A percentile compares a stretch with the other conserved stretches of the same genome.
Evolutionary conservation across 163 green algal genomes (phyloP).

Genomic region (Trebouxia gelatinosa): DNA sequence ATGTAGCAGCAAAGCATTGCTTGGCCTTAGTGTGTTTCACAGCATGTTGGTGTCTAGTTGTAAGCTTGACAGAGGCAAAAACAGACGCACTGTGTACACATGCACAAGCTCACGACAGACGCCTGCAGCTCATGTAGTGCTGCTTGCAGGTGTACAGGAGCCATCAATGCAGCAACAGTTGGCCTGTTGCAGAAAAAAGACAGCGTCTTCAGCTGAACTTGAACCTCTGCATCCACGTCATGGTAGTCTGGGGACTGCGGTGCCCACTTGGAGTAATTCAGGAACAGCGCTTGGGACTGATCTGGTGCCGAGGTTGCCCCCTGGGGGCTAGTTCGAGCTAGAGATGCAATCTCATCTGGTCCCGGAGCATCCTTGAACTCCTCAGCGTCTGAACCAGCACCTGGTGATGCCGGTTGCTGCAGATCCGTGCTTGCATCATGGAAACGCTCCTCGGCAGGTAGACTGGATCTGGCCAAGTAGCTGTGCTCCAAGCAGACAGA

Average conservation of each 20-base stretch:
- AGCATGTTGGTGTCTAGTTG: too few species aligned
- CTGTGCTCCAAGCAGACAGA: constrained; percentile 31
- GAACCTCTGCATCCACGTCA: constrained; percentile 70
- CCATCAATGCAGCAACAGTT: constrained; percentile 84
- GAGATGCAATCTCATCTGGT: constrained; percentile 3
- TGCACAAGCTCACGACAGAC: too few species aligned
- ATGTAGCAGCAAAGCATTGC: too few species aligned
- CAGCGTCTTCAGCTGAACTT: constrained; percentile 68
- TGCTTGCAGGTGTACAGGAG: constrained; percentile 56
- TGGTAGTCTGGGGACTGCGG: constrained; percentile 47
- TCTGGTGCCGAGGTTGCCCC: too few species aligned
- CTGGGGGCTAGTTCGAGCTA: too few species aligned
- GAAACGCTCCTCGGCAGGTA: neutral
- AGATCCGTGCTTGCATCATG: neutral
- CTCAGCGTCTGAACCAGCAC: neutral
- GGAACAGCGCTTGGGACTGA: neutral
- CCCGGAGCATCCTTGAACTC: neutral
- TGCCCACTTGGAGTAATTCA: constrained; percentile 53
- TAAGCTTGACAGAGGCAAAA: too few species aligned
- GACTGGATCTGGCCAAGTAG: constrained; percentile 42
- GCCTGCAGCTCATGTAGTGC: too few species aligned
- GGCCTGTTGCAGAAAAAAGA: constrained; percentile 80
- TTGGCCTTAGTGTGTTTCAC: too few species aligned
- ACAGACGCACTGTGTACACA: too few species aligned
- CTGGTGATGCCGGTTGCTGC: neutral